Percentiles rank a stretch among this genome's conserved stretches.
Conservation (phyloP, 202 grass and related monocot genomes). For the Miscanthus sacchariflorus region DNA sequence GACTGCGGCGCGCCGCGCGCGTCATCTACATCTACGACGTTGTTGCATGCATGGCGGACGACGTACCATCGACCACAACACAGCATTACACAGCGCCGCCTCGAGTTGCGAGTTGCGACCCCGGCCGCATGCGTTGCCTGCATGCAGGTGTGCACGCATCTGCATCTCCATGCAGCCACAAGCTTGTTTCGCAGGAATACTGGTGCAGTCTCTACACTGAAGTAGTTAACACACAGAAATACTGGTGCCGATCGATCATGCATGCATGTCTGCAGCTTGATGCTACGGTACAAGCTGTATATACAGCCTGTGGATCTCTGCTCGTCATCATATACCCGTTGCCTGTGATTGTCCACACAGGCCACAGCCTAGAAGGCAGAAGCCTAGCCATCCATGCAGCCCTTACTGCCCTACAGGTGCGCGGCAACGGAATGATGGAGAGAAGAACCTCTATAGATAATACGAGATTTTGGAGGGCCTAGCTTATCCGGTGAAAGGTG, state of each 20-base stretch:
- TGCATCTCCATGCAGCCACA: neutral
- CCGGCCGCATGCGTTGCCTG: neutral
- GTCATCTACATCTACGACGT: neutral
- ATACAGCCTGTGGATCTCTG: conserved; percentile 29
- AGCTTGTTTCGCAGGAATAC: too few species aligned
- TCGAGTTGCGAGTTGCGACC: neutral
- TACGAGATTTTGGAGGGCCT: too few species aligned
- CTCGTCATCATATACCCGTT: neutral
- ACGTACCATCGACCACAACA: neutral
- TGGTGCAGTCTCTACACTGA: too few species aligned
- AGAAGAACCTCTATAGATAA: too few species aligned
- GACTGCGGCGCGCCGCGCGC: conserved; percentile 15
- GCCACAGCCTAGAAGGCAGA: too few species aligned
- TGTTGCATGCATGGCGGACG: conserved; percentile 26
- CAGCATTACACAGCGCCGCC: neutral
- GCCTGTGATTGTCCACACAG: too few species aligned
- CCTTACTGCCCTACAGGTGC: too few species aligned
- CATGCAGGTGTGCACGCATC: neutral
- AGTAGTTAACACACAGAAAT: too few species aligned
- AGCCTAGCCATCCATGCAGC: too few species aligned
- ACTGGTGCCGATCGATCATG: neutral
- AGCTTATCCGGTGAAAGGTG: too few species aligned
- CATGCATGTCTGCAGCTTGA: neutral
- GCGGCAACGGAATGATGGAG: too few species aligned
- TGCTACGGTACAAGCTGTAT: conserved; percentile 42